Evolutionary conservation across 495 filamentous ascomycete genomes (phyloP), one percentile per base, ranked within the genome.

Genomic region (Friedmanniomyces simplex): DNA sequence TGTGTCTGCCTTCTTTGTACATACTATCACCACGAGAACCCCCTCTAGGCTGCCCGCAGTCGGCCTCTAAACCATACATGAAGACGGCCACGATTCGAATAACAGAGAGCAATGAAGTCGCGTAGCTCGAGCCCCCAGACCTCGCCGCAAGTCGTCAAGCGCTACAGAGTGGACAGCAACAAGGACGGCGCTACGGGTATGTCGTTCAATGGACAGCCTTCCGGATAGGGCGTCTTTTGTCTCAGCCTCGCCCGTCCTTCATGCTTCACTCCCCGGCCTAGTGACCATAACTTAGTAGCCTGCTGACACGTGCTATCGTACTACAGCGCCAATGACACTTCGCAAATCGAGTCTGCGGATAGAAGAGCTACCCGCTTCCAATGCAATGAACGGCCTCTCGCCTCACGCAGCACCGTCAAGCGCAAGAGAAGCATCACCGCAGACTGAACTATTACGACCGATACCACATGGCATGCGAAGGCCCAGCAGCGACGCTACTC

Each of bases 91-190:
- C 39, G 39, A 43, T 5, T 20, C 39, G 14, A 43, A 37, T 8
- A 11, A 22, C 18, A 26, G 32, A 45, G 24, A 59, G 50, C 48
- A 32, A 63, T 63, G 61, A 63, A 63, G 57, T 60, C 61, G 12
- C 61, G 57, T 4, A 63, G 30, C 39, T 60, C 61, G 2, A 60
- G 57, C 32, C 61, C 61, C 3, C 56, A 63, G 34, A 57, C 61
- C 25, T 59, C 56, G 21, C 61, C 61, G 36, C 51, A 56, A 36
- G 49, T 63, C n/a, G 52, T 63, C 11, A 59, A 39, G 34, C 52
- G 57, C n/a, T 60, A 52, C 46, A 36, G 61, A 21, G 57, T 60
- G 25, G 61, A 60, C 16, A 50, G 56, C 28, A 18, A 14, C 14
- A 25, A 13, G 25, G 58, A 52, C 39, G 55, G 39, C 16, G 37